Evolutionary conservation across 2,329 filamentous ascomycete species (phyloP), one percentile per base, ranked within the genome.

Genomic region (Penicillium sp.): DNA sequence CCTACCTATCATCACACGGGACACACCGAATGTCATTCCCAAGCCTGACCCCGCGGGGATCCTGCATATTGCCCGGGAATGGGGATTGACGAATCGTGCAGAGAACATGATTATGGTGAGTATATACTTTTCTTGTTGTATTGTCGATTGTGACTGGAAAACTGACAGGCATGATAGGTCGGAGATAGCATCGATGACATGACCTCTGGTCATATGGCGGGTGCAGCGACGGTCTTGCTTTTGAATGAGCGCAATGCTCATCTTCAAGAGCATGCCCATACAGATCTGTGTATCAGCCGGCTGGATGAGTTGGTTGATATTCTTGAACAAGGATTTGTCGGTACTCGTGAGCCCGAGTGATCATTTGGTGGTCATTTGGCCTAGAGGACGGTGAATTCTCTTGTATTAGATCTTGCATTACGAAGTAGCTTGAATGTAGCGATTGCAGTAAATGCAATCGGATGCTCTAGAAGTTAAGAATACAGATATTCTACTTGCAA

Each of bases 131-230:
- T 46, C 11, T 38, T 42, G 10, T 28, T 22, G 16, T 11, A 28
- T 28, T 28, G 9, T 42, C 13, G 28, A 31, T 5, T 16, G 13
- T 27, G n/a, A 41, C 10, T 25, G 22, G 20, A 7, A 31, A 30
- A 10, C 31, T 43, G 16, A 33, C 11, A 27, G 18, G 20, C 20
- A 43, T 55, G 46, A 46, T 63, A 74, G 77, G 76, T 79, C 20
- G 89, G 89, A 4, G 89, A 92, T 67, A 91, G 87, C 14, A 84
- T 95, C 49, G 94, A 97, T 69, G 94, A 99, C 68, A 95, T 97
- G 84, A 89, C 87, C 7, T 90, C 92, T 0, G 92, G 94, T 0
- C 82, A 87, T 53, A 79, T 79, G 46, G 92, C 92, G 0, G 92
- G 92, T 1, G 90, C 92, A 1, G 88, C 90, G 30, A 97, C 94